These are phyloP conservation scores for Dothideomycetes sp. DNA, from an alignment of 2,329 filamentous ascomycete species.

Conservation along the genomic window DNA sequence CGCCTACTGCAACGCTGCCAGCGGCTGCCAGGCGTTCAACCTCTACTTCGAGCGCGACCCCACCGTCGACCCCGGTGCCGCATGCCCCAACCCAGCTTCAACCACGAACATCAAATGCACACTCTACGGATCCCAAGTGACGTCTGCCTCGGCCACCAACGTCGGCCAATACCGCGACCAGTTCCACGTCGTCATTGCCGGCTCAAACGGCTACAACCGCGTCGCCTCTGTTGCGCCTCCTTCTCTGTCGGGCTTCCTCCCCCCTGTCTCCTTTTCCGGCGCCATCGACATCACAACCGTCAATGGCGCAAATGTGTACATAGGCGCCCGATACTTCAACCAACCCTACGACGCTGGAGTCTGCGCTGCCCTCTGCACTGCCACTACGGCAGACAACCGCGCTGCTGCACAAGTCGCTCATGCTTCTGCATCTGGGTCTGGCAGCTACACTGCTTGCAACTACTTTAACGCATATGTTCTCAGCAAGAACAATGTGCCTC, in stretches of 20 bases:
- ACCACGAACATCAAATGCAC: constrained; percentile 24
- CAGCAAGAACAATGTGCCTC: constrained; percentile 19
- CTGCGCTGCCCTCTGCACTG: constrained; percentile 11
- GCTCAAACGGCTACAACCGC: constrained; percentile 27
- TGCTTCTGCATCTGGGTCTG: too few species aligned
- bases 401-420: too few species aligned
- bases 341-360: constrained; percentile 2
- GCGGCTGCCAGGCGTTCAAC: constrained; percentile 23
- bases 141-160: constrained; percentile 20
- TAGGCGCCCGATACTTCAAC: constrained; percentile 5
- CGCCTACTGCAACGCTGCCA: constrained; percentile 16
- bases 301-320: constrained; percentile 2
- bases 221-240: constrained; percentile 5
- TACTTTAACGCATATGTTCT: constrained; percentile 25
- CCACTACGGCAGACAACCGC: constrained; percentile 4
- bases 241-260: background rate
- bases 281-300: background rate
- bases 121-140: constrained; percentile 21
- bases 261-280: background rate
- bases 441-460: constrained; percentile 7
- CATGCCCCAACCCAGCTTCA: constrained; percentile 23
- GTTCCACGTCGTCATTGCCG: constrained; percentile 31
- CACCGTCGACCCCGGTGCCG: constrained; percentile 16
- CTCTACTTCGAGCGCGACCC: constrained; percentile 26
- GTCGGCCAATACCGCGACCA: constrained; percentile 20